A percentile compares a stretch with the other conserved stretches of the same genome.
phyloP scores from a whole-genome alignment of 78 protist genomes.

The Anaeramoeba flamelloides region DNA sequence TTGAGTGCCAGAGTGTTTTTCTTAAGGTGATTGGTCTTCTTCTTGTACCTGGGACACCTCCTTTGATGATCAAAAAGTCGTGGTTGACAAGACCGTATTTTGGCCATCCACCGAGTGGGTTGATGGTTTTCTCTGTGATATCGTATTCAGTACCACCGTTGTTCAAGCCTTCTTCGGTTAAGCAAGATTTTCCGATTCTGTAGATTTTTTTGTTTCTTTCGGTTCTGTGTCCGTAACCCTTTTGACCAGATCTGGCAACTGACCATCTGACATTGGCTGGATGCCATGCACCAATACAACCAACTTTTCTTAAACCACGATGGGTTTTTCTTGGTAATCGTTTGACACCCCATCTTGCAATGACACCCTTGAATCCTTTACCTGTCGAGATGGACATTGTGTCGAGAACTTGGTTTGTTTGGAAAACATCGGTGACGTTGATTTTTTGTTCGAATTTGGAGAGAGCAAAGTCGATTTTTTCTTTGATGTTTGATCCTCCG shows the following conservation, averaged over 20 bases:
- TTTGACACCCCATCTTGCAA: conserved; percentile 86
- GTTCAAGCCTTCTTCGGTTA: no score
- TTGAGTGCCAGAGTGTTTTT: conserved; percentile 63
- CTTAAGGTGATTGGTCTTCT: conserved; percentile 99
- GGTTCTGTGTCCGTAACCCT: conserved; percentile 96
- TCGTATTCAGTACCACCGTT: conserved; percentile 91
- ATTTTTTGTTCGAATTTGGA: conserved; percentile 80
- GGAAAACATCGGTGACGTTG: conserved; percentile 67
- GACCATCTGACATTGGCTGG: conserved; percentile 88
- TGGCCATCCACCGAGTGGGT: conserved; percentile 99
- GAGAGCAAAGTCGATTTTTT: conserved; percentile 86
- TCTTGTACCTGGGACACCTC: conserved; percentile 66
- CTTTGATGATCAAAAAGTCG: conserved; percentile 92
- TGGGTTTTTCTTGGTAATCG: conserved; percentile 98
- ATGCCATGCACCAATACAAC: conserved; percentile 99
- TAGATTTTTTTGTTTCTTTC: conserved; percentile 98
- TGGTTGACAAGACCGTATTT: conserved; percentile 88
- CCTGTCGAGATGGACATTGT: conserved; percentile 93
- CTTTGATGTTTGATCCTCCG: conserved; percentile 91
- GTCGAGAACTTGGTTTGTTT: conserved; percentile 81
- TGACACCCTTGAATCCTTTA: conserved; percentile 94
- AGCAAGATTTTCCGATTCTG: conserved; percentile 94
- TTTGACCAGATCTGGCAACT: conserved; percentile 99
- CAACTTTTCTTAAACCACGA: conserved; percentile 97
- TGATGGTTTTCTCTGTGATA: conserved; percentile 91